Evolutionary conservation across 2,329 filamentous ascomycete genomes (phyloP).

Genomic region (Scleromitrula shiraiana): DNA sequence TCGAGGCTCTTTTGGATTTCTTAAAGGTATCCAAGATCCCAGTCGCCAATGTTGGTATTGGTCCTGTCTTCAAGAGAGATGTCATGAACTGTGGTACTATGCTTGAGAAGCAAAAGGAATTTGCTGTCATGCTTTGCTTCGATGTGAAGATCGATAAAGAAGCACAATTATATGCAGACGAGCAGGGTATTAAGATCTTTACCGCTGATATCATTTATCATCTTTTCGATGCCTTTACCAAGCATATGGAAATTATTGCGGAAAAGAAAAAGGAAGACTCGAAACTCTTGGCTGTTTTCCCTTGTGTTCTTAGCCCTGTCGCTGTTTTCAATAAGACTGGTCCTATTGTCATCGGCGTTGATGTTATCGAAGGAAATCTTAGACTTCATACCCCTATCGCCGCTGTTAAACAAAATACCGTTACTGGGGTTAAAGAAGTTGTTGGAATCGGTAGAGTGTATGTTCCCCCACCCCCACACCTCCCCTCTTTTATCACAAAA

Average conservation of each 20-base stretch:
- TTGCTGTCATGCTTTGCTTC: constrained; percentile 99
- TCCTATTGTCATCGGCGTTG: constrained; percentile 91
- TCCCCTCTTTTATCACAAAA: background rate
- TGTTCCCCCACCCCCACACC: constrained; percentile 12
- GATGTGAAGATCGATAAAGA: constrained; percentile 99
- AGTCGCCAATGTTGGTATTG: constrained; percentile 93
- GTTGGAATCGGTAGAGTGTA: constrained; percentile 76
- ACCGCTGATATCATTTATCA: constrained; percentile 99
- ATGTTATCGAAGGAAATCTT: constrained; percentile 85
- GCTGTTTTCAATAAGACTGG: constrained; percentile 98
- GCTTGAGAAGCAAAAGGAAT: constrained; percentile 91
- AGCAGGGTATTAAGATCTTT: constrained; percentile 95
- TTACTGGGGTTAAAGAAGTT: constrained; percentile 76
- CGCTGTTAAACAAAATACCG: constrained; percentile 72
- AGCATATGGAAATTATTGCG: constrained; percentile 79
- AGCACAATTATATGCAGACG: constrained; percentile 80
- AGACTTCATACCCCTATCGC: constrained; percentile 84
- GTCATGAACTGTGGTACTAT: constrained; percentile 93
- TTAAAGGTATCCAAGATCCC: constrained; percentile 93
- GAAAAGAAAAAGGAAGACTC: constrained; percentile 94
- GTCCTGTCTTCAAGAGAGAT: constrained; percentile 95
- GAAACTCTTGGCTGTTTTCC: constrained; percentile 94
- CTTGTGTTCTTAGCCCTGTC: constrained; percentile 81
- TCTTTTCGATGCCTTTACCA: constrained; percentile 91
- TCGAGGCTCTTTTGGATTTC: constrained; percentile 95